Conservation (phyloP, 371 early-diverging fungal species). For the Mucor velutinosus region DNA sequence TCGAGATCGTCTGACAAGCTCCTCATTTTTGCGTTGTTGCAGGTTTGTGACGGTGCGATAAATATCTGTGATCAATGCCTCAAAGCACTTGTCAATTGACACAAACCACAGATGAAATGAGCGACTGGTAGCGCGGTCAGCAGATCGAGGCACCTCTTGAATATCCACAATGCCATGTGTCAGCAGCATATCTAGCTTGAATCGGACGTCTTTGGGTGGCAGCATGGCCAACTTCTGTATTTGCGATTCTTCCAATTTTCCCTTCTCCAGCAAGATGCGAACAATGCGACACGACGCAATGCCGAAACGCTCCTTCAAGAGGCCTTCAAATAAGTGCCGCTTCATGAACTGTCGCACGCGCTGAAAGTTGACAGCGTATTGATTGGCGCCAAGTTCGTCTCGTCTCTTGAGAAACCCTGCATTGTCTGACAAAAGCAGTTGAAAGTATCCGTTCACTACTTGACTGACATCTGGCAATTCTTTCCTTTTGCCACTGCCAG, state of each 20-base stretch:
- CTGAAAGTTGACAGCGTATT: slow-evolving; percentile 68
- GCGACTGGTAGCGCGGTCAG: slow-evolving; percentile 82
- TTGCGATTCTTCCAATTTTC: slow-evolving; percentile 83
- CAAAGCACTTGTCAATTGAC: slow-evolving; percentile 61
- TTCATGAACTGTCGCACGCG: slow-evolving; percentile 58
- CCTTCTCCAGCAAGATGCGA: slow-evolving; percentile 74
- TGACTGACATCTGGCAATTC: slow-evolving; percentile 42
- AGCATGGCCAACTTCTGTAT: slow-evolving; percentile 73
- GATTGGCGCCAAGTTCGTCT: slow-evolving; percentile 76
- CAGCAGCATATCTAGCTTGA: slow-evolving; percentile 65
- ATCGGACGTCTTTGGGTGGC: slow-evolving; percentile 68
- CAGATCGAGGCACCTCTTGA: slow-evolving; percentile 77
- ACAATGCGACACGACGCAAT: slow-evolving; percentile 68
- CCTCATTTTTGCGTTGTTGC: slow-evolving; percentile 66
- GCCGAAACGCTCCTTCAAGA: slow-evolving; percentile 75
- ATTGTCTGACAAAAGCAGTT: slow-evolving; percentile 61
- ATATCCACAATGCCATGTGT: slow-evolving; percentile 70
- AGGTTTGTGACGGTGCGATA: slow-evolving; percentile 71
- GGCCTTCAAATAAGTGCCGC: slow-evolving; percentile 61
- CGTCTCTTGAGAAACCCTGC: slow-evolving; percentile 63
- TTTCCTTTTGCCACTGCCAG: slow-evolving; percentile 29
- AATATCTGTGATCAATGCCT: slow-evolving; percentile 56
- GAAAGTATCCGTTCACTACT: slow-evolving; percentile 63
- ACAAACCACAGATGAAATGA: slow-evolving; percentile 85
- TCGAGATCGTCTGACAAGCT: slow-evolving; percentile 51